Percentiles rank a stretch among this genome's conserved stretches.
Evolutionary conservation across 2,329 filamentous ascomycete species (phyloP).

Genomic region (Whalleya microplaca): DNA sequence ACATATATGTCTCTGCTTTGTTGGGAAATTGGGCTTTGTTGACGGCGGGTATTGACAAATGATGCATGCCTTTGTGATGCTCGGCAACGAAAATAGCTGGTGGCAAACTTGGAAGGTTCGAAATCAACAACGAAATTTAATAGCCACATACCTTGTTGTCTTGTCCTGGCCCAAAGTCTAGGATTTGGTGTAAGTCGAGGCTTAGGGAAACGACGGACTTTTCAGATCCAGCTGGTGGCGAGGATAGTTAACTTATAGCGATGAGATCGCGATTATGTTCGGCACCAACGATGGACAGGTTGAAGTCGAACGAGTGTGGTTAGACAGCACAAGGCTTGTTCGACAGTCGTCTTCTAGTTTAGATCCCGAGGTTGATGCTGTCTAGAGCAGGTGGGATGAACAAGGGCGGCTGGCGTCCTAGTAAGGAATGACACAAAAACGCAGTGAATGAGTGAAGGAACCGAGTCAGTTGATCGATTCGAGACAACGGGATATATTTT

Average conservation of each 20-base stretch:
- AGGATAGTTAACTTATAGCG: slow-evolving; percentile 20
- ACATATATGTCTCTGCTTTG: slow-evolving; percentile 11
- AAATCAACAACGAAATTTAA: slow-evolving; percentile 6
- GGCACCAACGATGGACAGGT: slow-evolving; percentile 9
- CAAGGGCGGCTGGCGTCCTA: slow-evolving; percentile 37
- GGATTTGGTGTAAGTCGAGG: neutral
- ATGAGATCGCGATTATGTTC: slow-evolving; percentile 15
- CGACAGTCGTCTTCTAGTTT: slow-evolving; percentile 21
- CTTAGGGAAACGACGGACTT: neutral
- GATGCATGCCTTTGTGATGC: neutral
- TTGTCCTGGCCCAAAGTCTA: slow-evolving; percentile 5
- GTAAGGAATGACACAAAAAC: slow-evolving; percentile 31
- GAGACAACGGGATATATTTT: slow-evolving; percentile 8
- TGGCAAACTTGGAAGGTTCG: neutral
- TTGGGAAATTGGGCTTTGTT: slow-evolving; percentile 15
- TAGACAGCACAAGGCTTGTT: slow-evolving; percentile 28
- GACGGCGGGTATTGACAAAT: neutral
- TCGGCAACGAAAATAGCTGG: neutral
- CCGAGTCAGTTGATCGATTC: slow-evolving; percentile 32
- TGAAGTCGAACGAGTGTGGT: slow-evolving; percentile 26
- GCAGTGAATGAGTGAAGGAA: slow-evolving; percentile 27
- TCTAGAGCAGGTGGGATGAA: slow-evolving; percentile 28
- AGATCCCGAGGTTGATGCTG: slow-evolving; percentile 26
- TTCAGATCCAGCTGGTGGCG: slow-evolving; percentile 21
- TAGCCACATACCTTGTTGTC: slow-evolving; percentile 19